Percentiles rank a stretch among this genome's conserved stretches.
These are phyloP conservation scores for Pestalotiopsis sp. DNA, from an alignment of 2,329 filamentous ascomycete genomes.

Conservation along the genomic window DNA sequence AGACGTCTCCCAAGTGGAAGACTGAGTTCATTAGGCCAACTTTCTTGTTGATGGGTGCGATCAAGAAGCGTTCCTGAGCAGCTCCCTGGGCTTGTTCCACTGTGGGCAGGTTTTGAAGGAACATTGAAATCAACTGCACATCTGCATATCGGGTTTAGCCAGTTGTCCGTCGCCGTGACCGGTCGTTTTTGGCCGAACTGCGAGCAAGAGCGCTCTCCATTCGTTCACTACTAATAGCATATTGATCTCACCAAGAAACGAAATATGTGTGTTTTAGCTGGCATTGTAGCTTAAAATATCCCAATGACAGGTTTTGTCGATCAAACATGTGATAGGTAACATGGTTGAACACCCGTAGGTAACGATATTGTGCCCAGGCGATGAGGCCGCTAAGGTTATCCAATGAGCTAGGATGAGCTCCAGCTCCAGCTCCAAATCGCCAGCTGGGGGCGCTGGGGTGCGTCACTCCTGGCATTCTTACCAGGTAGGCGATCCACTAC, in stretches of 20 bases:
- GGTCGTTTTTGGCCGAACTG: neutral
- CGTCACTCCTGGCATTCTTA: constrained; percentile 5
- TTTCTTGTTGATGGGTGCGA: constrained; percentile 24
- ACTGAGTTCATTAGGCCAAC: constrained; percentile 24
- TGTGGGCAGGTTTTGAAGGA: neutral
- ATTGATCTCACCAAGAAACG: neutral
- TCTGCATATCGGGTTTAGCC: neutral
- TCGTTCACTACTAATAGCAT: neutral
- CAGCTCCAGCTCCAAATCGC: neutral
- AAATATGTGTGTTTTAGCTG: neutral
- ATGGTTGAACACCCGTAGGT: neutral
- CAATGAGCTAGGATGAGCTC: constrained; percentile 1
- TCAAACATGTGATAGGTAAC: neutral
- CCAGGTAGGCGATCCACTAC: neutral
- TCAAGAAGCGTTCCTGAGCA: constrained; percentile 15
- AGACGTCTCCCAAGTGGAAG: constrained; percentile 18
- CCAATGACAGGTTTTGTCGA: neutral
- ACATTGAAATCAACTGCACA: neutral
- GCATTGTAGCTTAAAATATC: neutral
- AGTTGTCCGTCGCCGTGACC: neutral
- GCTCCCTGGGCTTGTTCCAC: neutral
- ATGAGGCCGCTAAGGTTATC: neutral
- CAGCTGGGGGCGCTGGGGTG: neutral
- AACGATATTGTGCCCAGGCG: neutral
- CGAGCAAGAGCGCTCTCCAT: neutral